Evolutionary conservation across 2,329 filamentous ascomycete genomes (phyloP).

Genomic region (Aaosphaeria pasadenensis): DNA sequence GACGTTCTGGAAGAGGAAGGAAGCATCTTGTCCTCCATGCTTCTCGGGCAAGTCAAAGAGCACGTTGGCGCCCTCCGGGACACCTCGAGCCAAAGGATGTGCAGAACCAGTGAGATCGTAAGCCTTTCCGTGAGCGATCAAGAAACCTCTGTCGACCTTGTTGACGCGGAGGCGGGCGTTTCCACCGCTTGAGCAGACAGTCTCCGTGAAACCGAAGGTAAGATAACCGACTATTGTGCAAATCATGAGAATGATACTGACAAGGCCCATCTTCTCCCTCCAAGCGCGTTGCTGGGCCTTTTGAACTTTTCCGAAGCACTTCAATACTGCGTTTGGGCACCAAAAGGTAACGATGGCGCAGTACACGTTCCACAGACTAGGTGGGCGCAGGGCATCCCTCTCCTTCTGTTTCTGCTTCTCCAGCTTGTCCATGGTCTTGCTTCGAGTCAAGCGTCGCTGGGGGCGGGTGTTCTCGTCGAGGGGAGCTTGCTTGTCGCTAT

Average conservation of each 20-base stretch:
- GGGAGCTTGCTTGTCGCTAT: conserved; percentile 37
- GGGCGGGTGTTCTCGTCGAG: conserved; percentile 27
- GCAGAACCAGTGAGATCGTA: conserved; percentile 76
- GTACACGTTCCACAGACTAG: conserved; percentile 92
- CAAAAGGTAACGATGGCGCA: conserved; percentile 93
- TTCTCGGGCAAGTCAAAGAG: conserved; percentile 81
- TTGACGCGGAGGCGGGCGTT: conserved; percentile 72
- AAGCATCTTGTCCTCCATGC: conserved; percentile 86
- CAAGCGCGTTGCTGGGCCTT: conserved; percentile 89
- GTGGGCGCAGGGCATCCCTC: conserved; percentile 66
- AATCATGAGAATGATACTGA: conserved; percentile 87
- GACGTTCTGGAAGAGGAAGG: conserved; percentile 97
- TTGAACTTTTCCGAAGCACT: conserved; percentile 79
- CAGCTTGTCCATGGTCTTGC: conserved; percentile 57
- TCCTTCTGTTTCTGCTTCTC: conserved; percentile 59
- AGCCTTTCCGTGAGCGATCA: conserved; percentile 94
- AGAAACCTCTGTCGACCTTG: conserved; percentile 74
- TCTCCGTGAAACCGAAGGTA: conserved; percentile 91
- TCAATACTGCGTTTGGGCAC: conserved; percentile 80
- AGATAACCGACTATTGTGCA: conserved; percentile 89
- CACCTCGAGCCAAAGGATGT: conserved; percentile 78
- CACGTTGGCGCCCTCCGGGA: conserved; percentile 72
- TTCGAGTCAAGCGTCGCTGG: conserved; percentile 65
- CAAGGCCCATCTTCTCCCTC: conserved; percentile 96
- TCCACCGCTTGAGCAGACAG: conserved; percentile 74